Evolutionary conservation across 768 basidiomycete species (phyloP).

Genomic region (Flagelloscypha sp.): DNA sequence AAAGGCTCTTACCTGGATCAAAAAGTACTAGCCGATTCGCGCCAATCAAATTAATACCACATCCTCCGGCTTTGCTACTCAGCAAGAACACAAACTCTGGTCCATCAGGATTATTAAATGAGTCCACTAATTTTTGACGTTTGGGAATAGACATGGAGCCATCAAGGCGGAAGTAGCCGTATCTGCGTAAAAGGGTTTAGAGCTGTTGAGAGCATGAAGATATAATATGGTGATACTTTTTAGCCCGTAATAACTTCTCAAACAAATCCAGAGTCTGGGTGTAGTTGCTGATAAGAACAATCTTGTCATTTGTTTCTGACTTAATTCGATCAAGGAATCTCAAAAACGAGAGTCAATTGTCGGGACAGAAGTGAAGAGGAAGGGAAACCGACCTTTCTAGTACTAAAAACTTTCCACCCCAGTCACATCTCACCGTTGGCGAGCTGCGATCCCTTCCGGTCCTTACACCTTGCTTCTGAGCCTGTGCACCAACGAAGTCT

Average conservation of each 20-base stretch:
- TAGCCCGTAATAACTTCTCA: conserved; percentile 77
- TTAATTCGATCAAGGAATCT: conserved; percentile 83
- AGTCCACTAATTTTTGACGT: conserved; percentile 91
- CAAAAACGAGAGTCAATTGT: conserved; percentile 1
- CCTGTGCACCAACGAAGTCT: conserved; percentile 56
- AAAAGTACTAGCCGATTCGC: conserved; percentile 94
- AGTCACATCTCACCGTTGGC: conserved; percentile 60
- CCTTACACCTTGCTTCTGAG: conserved; percentile 17
- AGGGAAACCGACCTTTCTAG: conserved; percentile 63
- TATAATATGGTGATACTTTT: conserved; percentile 48
- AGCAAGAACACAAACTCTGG: conserved; percentile 93
- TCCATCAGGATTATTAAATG: conserved; percentile 88
- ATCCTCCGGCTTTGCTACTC: conserved; percentile 92
- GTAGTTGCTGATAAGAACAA: conserved; percentile 94
- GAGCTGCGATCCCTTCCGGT: conserved; percentile 37
- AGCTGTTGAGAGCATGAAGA: neutral
- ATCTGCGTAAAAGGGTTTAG: conserved; percentile 38
- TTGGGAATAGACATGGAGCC: conserved; percentile 90
- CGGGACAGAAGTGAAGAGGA: neutral
- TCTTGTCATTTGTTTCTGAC: conserved; percentile 84
- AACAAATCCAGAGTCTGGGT: conserved; percentile 93
- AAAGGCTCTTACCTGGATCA: conserved; percentile 84
- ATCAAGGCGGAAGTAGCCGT: conserved; percentile 86
- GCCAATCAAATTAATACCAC: conserved; percentile 95
- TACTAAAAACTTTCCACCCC: conserved; percentile 89